A percentile compares a stretch with the other conserved stretches of the same genome.
Evolutionary conservation across 345 rosid genomes (phyloP).

Genomic region (Ricinus communis): DNA sequence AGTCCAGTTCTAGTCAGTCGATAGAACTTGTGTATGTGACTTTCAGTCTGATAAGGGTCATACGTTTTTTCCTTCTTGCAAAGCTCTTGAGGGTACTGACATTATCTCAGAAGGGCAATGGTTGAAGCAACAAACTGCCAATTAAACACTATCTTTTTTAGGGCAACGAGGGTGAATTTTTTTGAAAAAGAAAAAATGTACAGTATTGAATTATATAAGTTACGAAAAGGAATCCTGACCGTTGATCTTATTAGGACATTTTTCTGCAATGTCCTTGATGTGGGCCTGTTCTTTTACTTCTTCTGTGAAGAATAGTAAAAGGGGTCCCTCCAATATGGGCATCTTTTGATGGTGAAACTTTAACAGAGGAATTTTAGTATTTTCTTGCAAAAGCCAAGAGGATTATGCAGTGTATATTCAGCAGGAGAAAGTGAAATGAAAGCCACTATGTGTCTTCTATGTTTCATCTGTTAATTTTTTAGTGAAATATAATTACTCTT

Average conservation of each 20-base stretch:
- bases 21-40: conserved; percentile 3
- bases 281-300: conserved; percentile 26
- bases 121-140: conserved; percentile 21
- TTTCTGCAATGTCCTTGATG: conserved; percentile 20
- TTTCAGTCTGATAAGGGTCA: conserved; percentile 4
- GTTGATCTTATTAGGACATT: conserved; percentile 15
- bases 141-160: not conserved
- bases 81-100: not conserved
- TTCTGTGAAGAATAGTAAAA: conserved; percentile 16
- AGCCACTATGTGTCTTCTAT: not conserved
- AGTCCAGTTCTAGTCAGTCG: too few relatives aligned
- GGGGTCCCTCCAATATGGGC: conserved; percentile 20
- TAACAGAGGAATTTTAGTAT: conserved; percentile 1
- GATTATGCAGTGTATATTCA: not conserved
- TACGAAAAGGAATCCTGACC: conserved; percentile 5
- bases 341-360: conserved; percentile 24
- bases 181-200: too few relatives aligned
- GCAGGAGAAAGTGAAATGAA: not conserved
- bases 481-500: too few relatives aligned
- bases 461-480: too few relatives aligned
- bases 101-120: conserved; percentile 22
- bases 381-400: not conserved
- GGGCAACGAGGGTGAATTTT: not conserved
- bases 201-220: not conserved
- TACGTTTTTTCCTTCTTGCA: conserved; percentile 1